Evolutionary conservation across 768 basidiomycete species (phyloP), one percentile per base, ranked within the genome.

Genomic region (Pisolithus sp.): DNA sequence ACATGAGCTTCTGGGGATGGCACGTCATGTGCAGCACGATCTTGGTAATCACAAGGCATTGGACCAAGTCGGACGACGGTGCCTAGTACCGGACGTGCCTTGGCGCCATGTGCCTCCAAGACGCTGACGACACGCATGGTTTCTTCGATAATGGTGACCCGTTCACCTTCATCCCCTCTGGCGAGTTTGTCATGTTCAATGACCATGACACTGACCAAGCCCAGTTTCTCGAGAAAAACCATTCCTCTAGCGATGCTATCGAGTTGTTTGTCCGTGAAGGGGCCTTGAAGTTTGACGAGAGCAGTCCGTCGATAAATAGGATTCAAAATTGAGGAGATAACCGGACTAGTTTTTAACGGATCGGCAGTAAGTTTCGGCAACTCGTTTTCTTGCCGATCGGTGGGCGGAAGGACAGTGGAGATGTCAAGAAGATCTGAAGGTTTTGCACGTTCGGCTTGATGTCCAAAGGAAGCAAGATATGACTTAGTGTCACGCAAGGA

Each of bases 221-320:
- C 96, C 17, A 98, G 85, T 64, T 94, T 95, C 68, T 95, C 90
- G 44, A 99, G 81, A 66, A 96, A 93, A 38, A 94, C 89, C 73
- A 99, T 81, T 48, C 96, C 96, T 38, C 86, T 81, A 38, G 88
- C 84, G 58, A 99, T 91, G 66, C 93, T 94, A 57, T 95, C 90
- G 52, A 98, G 81, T 61, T 97, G 96, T 7, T 83, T 78, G 68
- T 95, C 87, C 9, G 83, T 87, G 65, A 98, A 98, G 2, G 96
- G 96, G 9, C 94, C 93, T 67, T 98, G 96, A 2, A 98, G 73
- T 71, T 98, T 98, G 59, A 99, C 94, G 15, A 99, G 82, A 5
- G 94, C 93, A 1, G 96, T 95, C 48, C 91, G 86, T 41, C 83
- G 79, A 52, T 82, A 73, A 49, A 89, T 80, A 6, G 94, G 94